Evolutionary conservation across 192 early-diverging fungal species (phyloP).

Genomic region (Backusella psychrophila): DNA sequence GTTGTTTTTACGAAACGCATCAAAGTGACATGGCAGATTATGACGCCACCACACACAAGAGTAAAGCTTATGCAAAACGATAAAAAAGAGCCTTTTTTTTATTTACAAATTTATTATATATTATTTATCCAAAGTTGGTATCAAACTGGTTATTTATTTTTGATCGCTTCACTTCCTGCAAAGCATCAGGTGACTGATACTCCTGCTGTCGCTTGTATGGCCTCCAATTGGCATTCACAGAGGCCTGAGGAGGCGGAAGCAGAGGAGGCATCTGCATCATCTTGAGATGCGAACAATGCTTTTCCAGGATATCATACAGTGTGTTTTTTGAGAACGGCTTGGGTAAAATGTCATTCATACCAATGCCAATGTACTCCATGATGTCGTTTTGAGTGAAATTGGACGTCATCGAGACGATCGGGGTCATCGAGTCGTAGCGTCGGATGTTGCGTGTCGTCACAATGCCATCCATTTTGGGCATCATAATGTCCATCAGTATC

Average conservation of each 20-base stretch:
- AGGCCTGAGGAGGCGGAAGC: not conserved
- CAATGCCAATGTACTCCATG: constrained; percentile 61
- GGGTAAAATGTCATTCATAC: constrained; percentile 74
- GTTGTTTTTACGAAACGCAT: constrained; percentile 59
- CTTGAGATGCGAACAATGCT: constrained; percentile 52
- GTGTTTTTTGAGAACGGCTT: constrained; percentile 64
- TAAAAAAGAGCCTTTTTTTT: not conserved
- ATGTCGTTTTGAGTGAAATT: constrained; percentile 66
- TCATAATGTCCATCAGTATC: constrained; percentile 78
- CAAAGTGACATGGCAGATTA: constrained; percentile 37
- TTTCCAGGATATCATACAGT: constrained; percentile 55
- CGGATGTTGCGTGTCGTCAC: constrained; percentile 66
- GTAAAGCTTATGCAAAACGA: not conserved
- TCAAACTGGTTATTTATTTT: not conserved
- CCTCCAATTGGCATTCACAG: not conserved
- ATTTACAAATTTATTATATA: too few species aligned
- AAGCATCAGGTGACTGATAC: not conserved
- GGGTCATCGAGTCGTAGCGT: constrained; percentile 64
- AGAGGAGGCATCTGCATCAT: constrained; percentile 22
- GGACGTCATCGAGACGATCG: constrained; percentile 79
- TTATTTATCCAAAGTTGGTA: not conserved
- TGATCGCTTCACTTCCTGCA: not conserved
- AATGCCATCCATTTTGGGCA: constrained; percentile 76
- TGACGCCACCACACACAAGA: constrained; percentile 35
- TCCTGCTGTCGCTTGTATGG: not conserved